Percentiles rank a stretch among this genome's conserved stretches.
These are phyloP conservation scores for Tricholoma saponaceum DNA, from an alignment of 768 basidiomycete genomes.

Conservation along the genomic window DNA sequence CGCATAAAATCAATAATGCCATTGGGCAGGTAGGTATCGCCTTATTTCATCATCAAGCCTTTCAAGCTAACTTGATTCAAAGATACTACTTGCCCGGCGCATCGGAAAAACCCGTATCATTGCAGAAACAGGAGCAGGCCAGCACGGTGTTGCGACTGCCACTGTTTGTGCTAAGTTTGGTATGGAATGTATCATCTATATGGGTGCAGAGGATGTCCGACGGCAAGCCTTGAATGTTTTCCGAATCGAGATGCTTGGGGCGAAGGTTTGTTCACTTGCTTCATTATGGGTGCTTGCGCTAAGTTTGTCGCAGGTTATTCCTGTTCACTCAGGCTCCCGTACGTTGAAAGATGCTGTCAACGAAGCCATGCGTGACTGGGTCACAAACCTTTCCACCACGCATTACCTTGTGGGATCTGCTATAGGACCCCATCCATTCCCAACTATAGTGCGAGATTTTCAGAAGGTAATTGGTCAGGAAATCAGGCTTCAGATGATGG, in stretches of 20 bases:
- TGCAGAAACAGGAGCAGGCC: slow-evolving; percentile 98
- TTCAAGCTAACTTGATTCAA: slow-evolving; percentile 1
- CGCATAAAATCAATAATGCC: slow-evolving; percentile 99
- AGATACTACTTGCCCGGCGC: slow-evolving; percentile 92
- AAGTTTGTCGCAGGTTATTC: slow-evolving; percentile 61
- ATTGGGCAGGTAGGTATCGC: slow-evolving; percentile 72
- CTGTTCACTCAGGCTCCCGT: slow-evolving; percentile 89
- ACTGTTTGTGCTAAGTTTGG: slow-evolving; percentile 98
- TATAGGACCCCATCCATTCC: slow-evolving; percentile 98
- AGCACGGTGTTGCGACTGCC: slow-evolving; percentile 98
- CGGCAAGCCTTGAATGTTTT: slow-evolving; percentile 97
- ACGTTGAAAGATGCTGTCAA: slow-evolving; percentile 99
- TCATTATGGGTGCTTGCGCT: neutral
- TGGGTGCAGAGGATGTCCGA: slow-evolving; percentile 97
- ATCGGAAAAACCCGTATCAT: slow-evolving; percentile 97
- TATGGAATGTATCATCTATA: slow-evolving; percentile 92
- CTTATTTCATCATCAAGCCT: neutral
- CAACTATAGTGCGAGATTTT: slow-evolving; percentile 98
- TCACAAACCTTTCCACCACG: slow-evolving; percentile 88
- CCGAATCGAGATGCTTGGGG: slow-evolving; percentile 96
- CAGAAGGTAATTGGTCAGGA: slow-evolving; percentile 90
- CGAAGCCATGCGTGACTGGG: slow-evolving; percentile 98
- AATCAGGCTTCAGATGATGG: slow-evolving; percentile 83
- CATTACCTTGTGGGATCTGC: slow-evolving; percentile 97
- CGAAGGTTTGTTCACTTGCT: slow-evolving; percentile 47